A percentile compares a stretch with the other conserved stretches of the same genome.
These are phyloP conservation scores for Euphorbia peplus DNA, from an alignment of 345 rosid species.

Conservation along the genomic window DNA sequence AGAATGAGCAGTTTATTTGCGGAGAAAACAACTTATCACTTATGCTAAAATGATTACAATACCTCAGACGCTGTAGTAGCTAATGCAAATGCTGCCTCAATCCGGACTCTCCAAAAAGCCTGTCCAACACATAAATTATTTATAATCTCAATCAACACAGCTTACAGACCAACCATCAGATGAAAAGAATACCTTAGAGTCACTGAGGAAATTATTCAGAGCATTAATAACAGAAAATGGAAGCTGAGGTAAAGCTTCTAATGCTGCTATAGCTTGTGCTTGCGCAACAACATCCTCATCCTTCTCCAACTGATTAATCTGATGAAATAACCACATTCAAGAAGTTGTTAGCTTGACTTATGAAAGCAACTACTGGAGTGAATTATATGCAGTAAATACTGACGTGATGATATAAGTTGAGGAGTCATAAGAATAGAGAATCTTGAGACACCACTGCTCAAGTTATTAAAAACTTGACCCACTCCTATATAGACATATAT, in stretches of 20 bases:
- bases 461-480: not conserved
- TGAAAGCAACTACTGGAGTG: not conserved
- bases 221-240: constrained; percentile 74
- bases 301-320: constrained; percentile 93
- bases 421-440: not conserved
- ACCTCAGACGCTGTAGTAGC: constrained; percentile 91
- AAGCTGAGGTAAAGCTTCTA: constrained; percentile 71
- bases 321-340: constrained; percentile 17
- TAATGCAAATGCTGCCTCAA: constrained; percentile 93
- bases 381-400: not conserved
- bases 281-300: constrained; percentile 98
- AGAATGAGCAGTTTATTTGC: not conserved
- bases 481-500: not conserved
- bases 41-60: constrained; percentile 29
- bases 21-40: not conserved
- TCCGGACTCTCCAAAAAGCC: constrained; percentile 98
- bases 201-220: constrained; percentile 67
- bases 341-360: not conserved
- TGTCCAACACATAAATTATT: constrained; percentile 31
- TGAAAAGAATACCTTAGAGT: constrained; percentile 66
- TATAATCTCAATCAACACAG: constrained; percentile 7
- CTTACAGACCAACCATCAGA: constrained; percentile 7
- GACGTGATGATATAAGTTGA: not conserved
- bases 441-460: not conserved
- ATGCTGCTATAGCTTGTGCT: constrained; percentile 74